A percentile compares a stretch with the other conserved stretches of the same genome.
These are phyloP conservation scores for Metschnikowia aberdeeniae DNA, from an alignment of 805 yeast genomes.

Conservation along the genomic window DNA sequence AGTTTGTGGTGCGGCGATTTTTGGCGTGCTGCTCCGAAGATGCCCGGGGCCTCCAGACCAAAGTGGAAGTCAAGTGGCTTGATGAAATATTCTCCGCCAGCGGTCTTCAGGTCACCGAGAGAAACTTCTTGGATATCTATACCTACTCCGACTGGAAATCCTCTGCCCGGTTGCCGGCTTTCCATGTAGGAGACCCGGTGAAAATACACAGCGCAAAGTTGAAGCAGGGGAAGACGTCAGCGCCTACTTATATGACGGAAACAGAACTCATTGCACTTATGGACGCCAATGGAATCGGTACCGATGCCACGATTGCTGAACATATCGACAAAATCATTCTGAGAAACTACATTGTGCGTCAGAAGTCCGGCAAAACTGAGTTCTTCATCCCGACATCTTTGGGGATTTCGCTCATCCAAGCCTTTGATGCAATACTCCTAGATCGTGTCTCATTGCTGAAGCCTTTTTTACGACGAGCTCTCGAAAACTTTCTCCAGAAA, in stretches of 20 bases:
- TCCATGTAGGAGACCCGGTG: constrained; percentile 54
- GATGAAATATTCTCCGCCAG: constrained; percentile 64
- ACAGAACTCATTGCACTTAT: constrained; percentile 85
- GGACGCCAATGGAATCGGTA: constrained; percentile 98
- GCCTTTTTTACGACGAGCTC: constrained; percentile 75
- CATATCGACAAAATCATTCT: constrained; percentile 78
- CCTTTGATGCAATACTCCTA: constrained; percentile 75
- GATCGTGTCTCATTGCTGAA: constrained; percentile 74
- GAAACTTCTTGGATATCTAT: constrained; percentile 78
- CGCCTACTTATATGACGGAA: constrained; percentile 86
- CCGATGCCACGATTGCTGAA: constrained; percentile 98
- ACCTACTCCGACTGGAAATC: constrained; percentile 78
- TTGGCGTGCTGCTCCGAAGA: constrained; percentile 90
- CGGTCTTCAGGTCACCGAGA: constrained; percentile 71
- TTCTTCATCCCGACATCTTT: constrained; percentile 71
- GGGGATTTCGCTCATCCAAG: constrained; percentile 85
- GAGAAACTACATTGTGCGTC: constrained; percentile 62
- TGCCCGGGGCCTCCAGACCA: constrained; percentile 72
- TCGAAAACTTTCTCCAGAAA: constrained; percentile 62
- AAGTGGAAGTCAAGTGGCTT: constrained; percentile 70
- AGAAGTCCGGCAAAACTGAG: constrained; percentile 33
- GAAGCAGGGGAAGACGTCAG: constrained; percentile 69
- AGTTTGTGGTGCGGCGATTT: constrained; percentile 79
- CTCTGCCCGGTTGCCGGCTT: constrained; percentile 57
- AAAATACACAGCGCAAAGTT: constrained; percentile 54